Percentiles rank a stretch among this genome's conserved stretches.
Conservation (phyloP, 768 basidiomycete species). For the Tulasnella sp. region DNA sequence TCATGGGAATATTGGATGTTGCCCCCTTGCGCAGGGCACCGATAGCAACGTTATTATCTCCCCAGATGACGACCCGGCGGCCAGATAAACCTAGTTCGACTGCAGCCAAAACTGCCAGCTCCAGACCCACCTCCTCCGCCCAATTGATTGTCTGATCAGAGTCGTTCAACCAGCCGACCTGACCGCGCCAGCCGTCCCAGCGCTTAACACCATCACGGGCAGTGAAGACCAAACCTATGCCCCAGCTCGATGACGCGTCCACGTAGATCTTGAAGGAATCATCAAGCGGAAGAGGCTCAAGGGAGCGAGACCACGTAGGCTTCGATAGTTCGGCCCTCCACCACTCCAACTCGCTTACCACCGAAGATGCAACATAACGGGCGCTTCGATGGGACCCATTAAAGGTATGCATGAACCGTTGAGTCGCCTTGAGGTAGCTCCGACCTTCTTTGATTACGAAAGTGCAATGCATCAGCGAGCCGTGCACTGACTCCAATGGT, state of each 20-base stretch:
- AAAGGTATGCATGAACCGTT: neutral
- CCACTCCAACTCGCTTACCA: neutral
- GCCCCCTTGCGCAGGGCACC: neutral
- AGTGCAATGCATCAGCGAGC: neutral
- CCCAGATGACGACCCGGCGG: neutral
- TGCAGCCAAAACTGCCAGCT: neutral
- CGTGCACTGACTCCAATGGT: neutral
- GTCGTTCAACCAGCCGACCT: neutral
- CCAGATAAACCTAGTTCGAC: neutral
- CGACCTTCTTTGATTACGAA: neutral
- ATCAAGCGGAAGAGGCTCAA: neutral
- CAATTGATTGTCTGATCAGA: neutral
- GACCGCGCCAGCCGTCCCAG: conserved; percentile 3
- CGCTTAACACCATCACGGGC: no score
- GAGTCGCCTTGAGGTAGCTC: neutral
- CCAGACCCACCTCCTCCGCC: conserved; percentile 13
- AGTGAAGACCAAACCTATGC: conserved; percentile 1
- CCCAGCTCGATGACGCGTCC: neutral
- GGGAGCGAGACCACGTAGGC: neutral
- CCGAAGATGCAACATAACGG: neutral
- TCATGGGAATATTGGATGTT: neutral
- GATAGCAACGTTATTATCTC: conserved; percentile 20
- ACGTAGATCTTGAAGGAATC: neutral
- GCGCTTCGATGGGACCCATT: neutral
- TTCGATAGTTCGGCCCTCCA: neutral